These are phyloP conservation scores for Puccinia coronata DNA, from an alignment of 1,284 basidiomycete species.

Conservation along the genomic window DNA sequence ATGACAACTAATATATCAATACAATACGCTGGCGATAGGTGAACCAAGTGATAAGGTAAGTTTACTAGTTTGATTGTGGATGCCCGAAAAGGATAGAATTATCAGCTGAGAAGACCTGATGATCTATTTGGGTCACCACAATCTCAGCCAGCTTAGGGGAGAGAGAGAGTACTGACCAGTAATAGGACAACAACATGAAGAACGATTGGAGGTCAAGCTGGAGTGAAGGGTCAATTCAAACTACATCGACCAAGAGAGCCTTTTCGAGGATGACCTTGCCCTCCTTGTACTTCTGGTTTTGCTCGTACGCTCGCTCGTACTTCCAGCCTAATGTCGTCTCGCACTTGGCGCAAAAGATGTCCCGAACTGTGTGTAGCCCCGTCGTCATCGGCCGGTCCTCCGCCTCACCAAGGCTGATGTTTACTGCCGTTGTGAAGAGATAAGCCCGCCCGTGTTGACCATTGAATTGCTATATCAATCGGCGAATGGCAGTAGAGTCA, in stretches of 20 bases:
- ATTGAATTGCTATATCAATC: conserved; percentile 58
- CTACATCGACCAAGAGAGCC: conserved; percentile 68
- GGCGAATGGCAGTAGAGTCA: not conserved
- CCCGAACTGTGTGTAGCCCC: conserved; percentile 90
- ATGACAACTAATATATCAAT: no score
- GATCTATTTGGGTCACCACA: no score
- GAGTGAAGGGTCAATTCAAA: conserved; percentile 32
- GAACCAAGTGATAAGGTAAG: no score
- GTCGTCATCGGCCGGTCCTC: conserved; percentile 95
- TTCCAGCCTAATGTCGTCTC: conserved; percentile 87
- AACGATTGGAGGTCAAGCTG: not conserved
- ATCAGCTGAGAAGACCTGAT: no score
- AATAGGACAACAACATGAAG: not conserved
- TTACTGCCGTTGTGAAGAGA: conserved; percentile 87
- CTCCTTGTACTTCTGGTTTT: conserved; percentile 94
- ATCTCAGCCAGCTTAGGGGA: not conserved
- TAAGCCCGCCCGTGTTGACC: conserved; percentile 94
- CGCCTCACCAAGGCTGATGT: conserved; percentile 80
- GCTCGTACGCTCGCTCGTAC: conserved; percentile 90
- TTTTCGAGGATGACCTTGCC: conserved; percentile 96
- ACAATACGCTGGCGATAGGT: no score
- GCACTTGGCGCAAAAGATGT: conserved; percentile 90
- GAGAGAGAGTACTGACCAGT: conserved; percentile 1
- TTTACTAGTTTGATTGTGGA: no score
- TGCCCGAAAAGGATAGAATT: no score